phyloP scores from a whole-genome alignment of 352 stramenopile species.

The Halophytophthora polymorphica region DNA sequence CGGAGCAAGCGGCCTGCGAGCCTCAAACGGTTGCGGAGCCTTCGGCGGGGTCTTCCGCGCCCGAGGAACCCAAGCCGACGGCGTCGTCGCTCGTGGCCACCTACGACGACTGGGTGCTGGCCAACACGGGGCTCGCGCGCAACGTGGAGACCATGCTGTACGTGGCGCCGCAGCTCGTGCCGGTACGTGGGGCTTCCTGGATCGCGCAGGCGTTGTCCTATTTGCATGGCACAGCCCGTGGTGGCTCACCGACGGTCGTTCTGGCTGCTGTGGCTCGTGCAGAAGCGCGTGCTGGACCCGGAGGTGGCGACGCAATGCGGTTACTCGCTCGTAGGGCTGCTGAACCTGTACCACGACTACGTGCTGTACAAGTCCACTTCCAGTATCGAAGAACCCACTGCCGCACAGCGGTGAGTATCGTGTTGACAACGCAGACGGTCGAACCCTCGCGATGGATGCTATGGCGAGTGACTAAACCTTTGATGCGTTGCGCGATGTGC shows the following conservation, averaged over 20 bases:
- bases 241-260: neutral
- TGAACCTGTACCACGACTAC: conserved; percentile 84
- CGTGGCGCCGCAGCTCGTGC: conserved; percentile 73
- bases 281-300: conserved; percentile 56
- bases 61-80: conserved; percentile 8
- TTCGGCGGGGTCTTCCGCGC: neutral
- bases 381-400: conserved; percentile 9
- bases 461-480: too few species aligned
- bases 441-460: neutral
- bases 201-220: neutral
- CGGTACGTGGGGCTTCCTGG: conserved; percentile 27
- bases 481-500: neutral
- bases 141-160: conserved; percentile 81
- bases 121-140: conserved; percentile 54
- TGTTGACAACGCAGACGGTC: neutral
- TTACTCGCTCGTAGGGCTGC: conserved; percentile 72
- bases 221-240: neutral
- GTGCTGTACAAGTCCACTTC: conserved; percentile 64
- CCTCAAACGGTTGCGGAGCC: too few species aligned
- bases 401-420: conserved; percentile 28
- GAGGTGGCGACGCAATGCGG: conserved; percentile 72
- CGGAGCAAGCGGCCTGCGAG: too few species aligned
- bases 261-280: conserved; percentile 5
- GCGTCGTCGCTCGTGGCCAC: conserved; percentile 18
- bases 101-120: conserved; percentile 72